Percentiles rank a stretch among this genome's conserved stretches.
Conservation (phyloP, 1,284 basidiomycete species). For the Ganoderma sp. region DNA sequence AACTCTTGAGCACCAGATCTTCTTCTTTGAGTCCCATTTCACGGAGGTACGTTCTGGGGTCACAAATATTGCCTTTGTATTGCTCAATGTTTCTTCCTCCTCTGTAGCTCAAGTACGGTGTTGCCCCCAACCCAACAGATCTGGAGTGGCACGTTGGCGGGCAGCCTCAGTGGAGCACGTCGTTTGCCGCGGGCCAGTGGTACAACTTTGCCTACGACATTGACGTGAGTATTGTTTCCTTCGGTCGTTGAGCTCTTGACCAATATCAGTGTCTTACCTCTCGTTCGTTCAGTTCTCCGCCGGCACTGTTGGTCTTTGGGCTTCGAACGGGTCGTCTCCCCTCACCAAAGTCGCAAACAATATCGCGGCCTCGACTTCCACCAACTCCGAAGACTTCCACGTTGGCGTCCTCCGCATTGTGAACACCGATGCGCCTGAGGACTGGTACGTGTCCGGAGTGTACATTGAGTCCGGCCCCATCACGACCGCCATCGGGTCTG, state of each 20-base stretch:
- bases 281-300: conserved; percentile 52
- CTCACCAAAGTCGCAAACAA: conserved; percentile 58
- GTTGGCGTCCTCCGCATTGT: conserved; percentile 65
- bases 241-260: not conserved
- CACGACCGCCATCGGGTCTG: conserved; percentile 55
- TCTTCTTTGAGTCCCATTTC: conserved; percentile 72
- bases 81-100: not conserved
- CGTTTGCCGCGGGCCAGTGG: conserved; percentile 61
- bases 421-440: conserved; percentile 53
- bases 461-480: conserved; percentile 64
- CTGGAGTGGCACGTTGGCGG: conserved; percentile 59
- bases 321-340: conserved; percentile 54
- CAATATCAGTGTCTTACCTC: not conserved
- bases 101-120: conserved; percentile 60
- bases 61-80: not conserved
- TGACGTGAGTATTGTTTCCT: conserved; percentile 46
- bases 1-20: conserved; percentile 61
- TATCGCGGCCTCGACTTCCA: conserved; percentile 56
- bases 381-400: conserved; percentile 70
- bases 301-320: conserved; percentile 63
- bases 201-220: conserved; percentile 72
- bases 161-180: conserved; percentile 56
- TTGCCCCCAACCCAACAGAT: conserved; percentile 54
- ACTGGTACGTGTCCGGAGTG: conserved; percentile 66
- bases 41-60: conserved; percentile 50